These are phyloP conservation scores for Yarrowia deformans DNA, from an alignment of 805 yeast genomes.

Conservation along the genomic window DNA sequence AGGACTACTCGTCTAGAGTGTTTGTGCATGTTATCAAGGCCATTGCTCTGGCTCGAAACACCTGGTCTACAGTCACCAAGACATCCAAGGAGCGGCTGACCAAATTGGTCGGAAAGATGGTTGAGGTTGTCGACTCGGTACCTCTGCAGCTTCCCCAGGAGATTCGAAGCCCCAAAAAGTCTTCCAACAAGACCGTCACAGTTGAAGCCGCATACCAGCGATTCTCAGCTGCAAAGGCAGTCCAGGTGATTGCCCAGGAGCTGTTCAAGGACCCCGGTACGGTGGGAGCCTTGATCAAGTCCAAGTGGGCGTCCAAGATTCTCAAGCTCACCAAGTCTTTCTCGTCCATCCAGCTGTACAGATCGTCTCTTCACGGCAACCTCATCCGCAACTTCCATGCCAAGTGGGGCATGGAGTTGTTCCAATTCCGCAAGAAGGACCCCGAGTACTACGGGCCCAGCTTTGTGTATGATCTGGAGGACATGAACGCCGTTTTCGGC, in stretches of 20 bases:
- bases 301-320: conserved; percentile 42
- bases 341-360: conserved; percentile 57
- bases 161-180: conserved; percentile 23
- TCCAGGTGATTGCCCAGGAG: conserved; percentile 77
- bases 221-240: conserved; percentile 64
- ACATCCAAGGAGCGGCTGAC: conserved; percentile 52
- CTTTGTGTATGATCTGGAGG: conserved; percentile 63
- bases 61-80: conserved; percentile 69
- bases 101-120: conserved; percentile 27
- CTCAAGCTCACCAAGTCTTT: conserved; percentile 48
- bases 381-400: conserved; percentile 57
- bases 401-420: conserved; percentile 56
- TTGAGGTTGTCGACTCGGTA: conserved; percentile 22
- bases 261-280: conserved; percentile 62
- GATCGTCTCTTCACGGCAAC: conserved; percentile 56
- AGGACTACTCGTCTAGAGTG: conserved; percentile 40
- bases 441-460: conserved; percentile 59
- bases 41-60: conserved; percentile 73
- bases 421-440: conserved; percentile 59
- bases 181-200: conserved; percentile 30
- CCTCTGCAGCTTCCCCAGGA: conserved; percentile 24
- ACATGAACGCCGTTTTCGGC: conserved; percentile 67
- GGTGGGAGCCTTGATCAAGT: conserved; percentile 49
- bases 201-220: conserved; percentile 43
- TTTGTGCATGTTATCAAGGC: conserved; percentile 73